A percentile compares a stretch with the other conserved stretches of the same genome.
Conservation (phyloP, 2,329 filamentous ascomycete genomes). For the Neonectria magnoliae region DNA sequence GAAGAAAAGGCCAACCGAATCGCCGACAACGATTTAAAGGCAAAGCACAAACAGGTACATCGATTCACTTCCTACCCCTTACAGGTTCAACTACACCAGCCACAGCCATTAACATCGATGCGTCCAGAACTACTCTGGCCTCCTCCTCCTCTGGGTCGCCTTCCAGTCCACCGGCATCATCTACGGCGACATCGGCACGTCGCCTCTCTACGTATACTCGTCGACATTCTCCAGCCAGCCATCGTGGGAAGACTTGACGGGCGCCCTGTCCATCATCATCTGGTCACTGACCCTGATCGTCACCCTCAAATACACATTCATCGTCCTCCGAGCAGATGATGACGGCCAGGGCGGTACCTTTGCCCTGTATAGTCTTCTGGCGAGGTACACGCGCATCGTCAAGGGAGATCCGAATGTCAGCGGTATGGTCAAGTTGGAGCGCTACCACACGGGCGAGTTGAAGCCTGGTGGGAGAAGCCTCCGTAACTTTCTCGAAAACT, state of each 20-base stretch:
- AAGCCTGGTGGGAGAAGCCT: constrained; percentile 59
- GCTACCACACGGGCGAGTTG: constrained; percentile 65
- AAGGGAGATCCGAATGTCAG: constrained; percentile 61
- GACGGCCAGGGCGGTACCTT: constrained; percentile 77
- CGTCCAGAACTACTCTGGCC: constrained; percentile 25
- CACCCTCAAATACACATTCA: constrained; percentile 72
- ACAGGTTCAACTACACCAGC: background rate
- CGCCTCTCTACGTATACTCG: constrained; percentile 73
- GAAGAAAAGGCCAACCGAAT: constrained; percentile 11
- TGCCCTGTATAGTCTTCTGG: constrained; percentile 70
- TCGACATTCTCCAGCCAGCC: constrained; percentile 68
- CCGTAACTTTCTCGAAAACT: constrained; percentile 63
- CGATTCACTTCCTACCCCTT: background rate
- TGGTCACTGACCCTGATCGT: constrained; percentile 75
- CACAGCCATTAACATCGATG: background rate
- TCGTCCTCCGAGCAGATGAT: constrained; percentile 72
- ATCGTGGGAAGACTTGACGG: constrained; percentile 65
- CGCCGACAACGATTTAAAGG: background rate
- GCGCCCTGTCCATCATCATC: constrained; percentile 72
- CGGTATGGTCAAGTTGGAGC: constrained; percentile 65
- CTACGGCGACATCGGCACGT: constrained; percentile 73
- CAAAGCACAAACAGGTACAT: constrained; percentile 5
- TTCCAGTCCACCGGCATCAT: constrained; percentile 73
- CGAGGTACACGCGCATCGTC: constrained; percentile 66
- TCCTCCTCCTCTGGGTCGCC: constrained; percentile 55